phyloP scores from a whole-genome alignment of 805 yeast species.

The Kazachstania bromeliacearum region DNA sequence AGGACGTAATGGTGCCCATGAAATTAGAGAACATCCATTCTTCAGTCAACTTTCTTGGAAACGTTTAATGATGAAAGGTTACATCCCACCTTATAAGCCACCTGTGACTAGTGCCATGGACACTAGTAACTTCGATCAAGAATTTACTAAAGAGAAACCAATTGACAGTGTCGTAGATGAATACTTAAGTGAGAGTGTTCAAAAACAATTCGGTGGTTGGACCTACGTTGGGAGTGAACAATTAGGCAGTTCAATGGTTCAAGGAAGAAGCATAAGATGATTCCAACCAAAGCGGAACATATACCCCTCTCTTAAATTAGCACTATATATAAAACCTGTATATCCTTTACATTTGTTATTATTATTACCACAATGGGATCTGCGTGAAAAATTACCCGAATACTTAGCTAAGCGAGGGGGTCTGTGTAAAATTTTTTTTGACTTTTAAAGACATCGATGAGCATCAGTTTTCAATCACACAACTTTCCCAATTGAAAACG shows the following conservation, averaged over 20 bases:
- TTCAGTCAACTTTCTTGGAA: conserved; percentile 87
- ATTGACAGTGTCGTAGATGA: conserved; percentile 93
- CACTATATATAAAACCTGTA: too few relatives aligned
- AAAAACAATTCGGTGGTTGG: conserved; percentile 98
- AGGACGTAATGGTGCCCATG: conserved; percentile 71
- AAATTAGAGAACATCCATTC: conserved; percentile 75
- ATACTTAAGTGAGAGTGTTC: conserved; percentile 87
- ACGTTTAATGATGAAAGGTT: conserved; percentile 71
- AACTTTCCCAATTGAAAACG: neutral
- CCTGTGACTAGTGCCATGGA: conserved; percentile 77
- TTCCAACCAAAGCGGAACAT: too few relatives aligned
- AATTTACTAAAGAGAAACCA: conserved; percentile 87
- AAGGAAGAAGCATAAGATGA: conserved; percentile 26
- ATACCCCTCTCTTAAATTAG: too few relatives aligned
- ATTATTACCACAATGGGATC: too few relatives aligned
- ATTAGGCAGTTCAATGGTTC: conserved; percentile 30
- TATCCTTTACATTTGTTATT: too few relatives aligned
- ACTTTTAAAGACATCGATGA: neutral
- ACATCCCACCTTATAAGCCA: conserved; percentile 93
- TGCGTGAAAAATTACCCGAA: conserved; percentile 2
- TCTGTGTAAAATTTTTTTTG: conserved; percentile 6
- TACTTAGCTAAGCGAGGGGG: too few relatives aligned
- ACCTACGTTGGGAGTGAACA: conserved; percentile 72
- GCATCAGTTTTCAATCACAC: neutral
- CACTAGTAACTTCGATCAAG: conserved; percentile 87